Conservation (phyloP, 2,329 filamentous ascomycete species). For the Exserohilum rostratum region DNA sequence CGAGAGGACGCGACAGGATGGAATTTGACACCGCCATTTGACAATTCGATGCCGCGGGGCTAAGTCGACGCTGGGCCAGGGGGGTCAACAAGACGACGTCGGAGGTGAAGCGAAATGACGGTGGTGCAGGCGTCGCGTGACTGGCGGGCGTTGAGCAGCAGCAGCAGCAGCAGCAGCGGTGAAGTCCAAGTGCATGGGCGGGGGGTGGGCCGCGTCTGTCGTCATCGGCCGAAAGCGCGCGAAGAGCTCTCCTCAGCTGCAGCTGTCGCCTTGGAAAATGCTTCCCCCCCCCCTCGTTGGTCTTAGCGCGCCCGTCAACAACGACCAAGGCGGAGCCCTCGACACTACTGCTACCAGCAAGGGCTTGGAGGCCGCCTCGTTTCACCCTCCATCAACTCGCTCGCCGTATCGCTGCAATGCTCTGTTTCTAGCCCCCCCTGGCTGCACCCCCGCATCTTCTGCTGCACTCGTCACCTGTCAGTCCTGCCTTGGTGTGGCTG, state of each 20-base stretch:
- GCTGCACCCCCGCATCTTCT: background rate
- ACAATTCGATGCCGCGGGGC: constrained; percentile 6
- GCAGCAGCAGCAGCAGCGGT: too few species aligned
- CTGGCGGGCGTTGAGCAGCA: background rate
- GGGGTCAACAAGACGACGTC: background rate
- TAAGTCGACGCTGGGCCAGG: background rate
- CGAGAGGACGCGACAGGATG: background rate
- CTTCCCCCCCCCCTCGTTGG: too few species aligned
- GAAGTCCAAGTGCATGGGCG: background rate
- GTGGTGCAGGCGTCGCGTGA: background rate
- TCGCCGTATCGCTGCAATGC: background rate
- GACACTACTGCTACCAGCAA: too few species aligned
- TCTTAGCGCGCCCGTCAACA: too few species aligned
- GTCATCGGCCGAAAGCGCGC: constrained; percentile 14
- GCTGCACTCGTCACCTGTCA: too few species aligned
- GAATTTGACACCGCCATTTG: constrained; percentile 15
- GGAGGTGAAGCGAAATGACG: too few species aligned
- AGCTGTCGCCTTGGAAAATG: too few species aligned
- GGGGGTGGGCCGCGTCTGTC: constrained; percentile 13
- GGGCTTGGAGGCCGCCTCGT: too few species aligned
- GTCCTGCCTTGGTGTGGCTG: background rate
- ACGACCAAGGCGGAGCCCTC: too few species aligned
- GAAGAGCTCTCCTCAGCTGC: too few species aligned
- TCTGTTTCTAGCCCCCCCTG: too few species aligned
- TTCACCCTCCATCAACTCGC: too few species aligned